Base-by-base conservation (phyloP, 257 asterid genomes). In the Anisodus acutangulus region DNA sequence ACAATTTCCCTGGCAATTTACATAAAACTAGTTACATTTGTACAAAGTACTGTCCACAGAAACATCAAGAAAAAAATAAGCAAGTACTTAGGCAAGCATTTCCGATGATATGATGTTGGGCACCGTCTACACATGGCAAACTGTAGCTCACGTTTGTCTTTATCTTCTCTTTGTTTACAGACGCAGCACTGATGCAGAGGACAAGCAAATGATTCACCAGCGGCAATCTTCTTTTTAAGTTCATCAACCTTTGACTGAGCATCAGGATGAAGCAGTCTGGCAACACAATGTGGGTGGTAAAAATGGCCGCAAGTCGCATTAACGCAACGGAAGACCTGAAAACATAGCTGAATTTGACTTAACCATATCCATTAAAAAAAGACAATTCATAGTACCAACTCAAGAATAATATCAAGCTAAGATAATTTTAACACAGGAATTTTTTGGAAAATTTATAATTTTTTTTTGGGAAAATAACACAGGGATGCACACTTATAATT, bases 71-170 rank as follows among this genome's bases (percentile, higher is more conserved):
- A 41, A 55, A 83, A 49, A 59, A 82, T 79, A 9, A 35, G 51
- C 12, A 58, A 85, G 86, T 87, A 97, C 99, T 97, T 92, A 58
- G 99, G 98, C 87, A 95, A 85, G 83, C 99, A 97, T 89, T 95
- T 95, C 85, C 95, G 90, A 68, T 97, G 99, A 85, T 93, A 97
- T 67, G 97, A 92, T 82, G 88, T 92, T n/a, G 99, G 98, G 82
- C 99, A 97, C 49, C 98, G 97, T 83, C 98, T 95, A 85, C 99
- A 97, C 68, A 95, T 88, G n/a, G 98, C 98, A 91, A 97, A 95
- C 87, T 91, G 97, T 89, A 88, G 82, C 9, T 88, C 90, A 43
- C 12, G 41, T n/a, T 31, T 84, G 26, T 90, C 87, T 86, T 90
- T 92, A 82, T 90, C 91, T 92, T 93, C 99, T 82, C 89, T 81